Conservation (phyloP, 2,329 filamentous ascomycete species). For the Botryotinia calthae region DNA sequence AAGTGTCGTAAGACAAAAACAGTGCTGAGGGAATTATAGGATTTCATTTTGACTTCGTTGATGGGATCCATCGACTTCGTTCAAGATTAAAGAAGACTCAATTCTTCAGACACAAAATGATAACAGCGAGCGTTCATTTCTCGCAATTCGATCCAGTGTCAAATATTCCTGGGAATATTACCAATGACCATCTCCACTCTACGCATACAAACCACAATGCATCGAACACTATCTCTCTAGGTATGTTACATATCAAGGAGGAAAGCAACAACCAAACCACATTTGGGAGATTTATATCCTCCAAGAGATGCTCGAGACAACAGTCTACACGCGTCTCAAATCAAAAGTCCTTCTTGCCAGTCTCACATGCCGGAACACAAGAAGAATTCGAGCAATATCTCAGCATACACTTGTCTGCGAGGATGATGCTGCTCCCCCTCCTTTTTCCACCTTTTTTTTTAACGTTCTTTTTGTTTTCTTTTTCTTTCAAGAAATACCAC, state of each 20-base stretch:
- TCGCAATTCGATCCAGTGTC: neutral
- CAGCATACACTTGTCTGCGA: neutral
- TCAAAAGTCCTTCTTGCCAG: neutral
- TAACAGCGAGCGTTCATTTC: neutral
- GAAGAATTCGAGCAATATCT: neutral
- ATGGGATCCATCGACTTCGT: neutral
- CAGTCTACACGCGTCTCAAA: neutral
- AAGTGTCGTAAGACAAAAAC: neutral
- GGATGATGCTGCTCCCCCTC: neutral
- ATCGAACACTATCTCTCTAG: neutral
- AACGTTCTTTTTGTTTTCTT: neutral
- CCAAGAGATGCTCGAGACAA: neutral
- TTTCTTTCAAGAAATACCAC: conserved; percentile 8
- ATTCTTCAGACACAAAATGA: neutral
- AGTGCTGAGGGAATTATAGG: neutral
- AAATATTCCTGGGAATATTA: neutral
- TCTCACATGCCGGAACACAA: neutral
- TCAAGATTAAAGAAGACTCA: neutral
- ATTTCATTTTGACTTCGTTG: neutral
- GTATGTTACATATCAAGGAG: neutral
- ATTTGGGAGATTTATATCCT: neutral
- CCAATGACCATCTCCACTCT: neutral
- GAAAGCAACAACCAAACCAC: neutral
- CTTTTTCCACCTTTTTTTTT: neutral
- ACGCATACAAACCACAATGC: neutral